Evolutionary conservation across 257 asterid species (phyloP).

Genomic region (Datura wrightii): DNA sequence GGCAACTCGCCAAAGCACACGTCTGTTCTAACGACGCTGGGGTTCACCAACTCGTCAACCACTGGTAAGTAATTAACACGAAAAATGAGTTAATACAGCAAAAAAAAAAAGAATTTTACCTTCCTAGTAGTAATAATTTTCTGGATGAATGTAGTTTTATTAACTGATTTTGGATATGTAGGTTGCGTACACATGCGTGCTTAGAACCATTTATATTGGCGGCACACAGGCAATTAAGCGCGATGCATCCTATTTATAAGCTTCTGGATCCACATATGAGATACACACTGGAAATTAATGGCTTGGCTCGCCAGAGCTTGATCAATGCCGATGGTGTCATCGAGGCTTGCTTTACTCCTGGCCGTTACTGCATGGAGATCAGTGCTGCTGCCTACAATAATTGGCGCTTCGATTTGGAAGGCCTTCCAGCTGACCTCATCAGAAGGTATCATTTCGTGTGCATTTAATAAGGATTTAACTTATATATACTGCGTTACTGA

Average conservation of each 20-base stretch:
- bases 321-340: constrained; percentile 84
- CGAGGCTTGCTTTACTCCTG: constrained; percentile 94
- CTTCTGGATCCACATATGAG: constrained; percentile 98
- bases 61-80: constrained; percentile 61
- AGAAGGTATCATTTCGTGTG: constrained; percentile 57
- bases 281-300: constrained; percentile 90
- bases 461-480: too few relatives aligned
- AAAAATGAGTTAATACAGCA: neutral
- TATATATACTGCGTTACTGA: neutral
- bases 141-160: neutral
- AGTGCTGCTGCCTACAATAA: constrained; percentile 90
- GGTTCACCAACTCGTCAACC: constrained; percentile 94
- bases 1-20: constrained; percentile 94
- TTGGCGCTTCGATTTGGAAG: constrained; percentile 93
- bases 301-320: constrained; percentile 83
- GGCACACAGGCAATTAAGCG: constrained; percentile 93
- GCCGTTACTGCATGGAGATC: constrained; percentile 92
- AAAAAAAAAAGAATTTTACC: neutral
- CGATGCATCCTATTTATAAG: constrained; percentile 92
- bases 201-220: constrained; percentile 92
- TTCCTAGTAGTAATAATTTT: neutral
- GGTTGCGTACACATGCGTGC: constrained; percentile 92
- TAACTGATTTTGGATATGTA: constrained; percentile 26
- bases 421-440: constrained; percentile 92
- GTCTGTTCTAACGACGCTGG: constrained; percentile 99